Conservation (phyloP, 2,329 filamentous ascomycete genomes). For the Pseudopyricularia javanii region DNA sequence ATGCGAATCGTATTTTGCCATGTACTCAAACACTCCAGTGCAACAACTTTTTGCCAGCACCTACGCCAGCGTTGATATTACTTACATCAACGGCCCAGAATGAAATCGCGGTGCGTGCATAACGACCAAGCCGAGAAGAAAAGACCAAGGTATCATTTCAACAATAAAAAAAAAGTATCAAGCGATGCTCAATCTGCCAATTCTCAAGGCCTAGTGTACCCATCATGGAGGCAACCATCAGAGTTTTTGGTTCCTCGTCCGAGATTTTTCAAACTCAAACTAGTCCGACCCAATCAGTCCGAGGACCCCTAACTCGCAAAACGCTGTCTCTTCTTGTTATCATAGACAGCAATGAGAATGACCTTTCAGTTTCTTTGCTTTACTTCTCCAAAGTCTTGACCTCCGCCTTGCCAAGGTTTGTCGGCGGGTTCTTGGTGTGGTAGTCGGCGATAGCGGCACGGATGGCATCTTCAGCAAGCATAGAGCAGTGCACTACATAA, state of each 20-base stretch:
- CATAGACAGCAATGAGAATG: neutral
- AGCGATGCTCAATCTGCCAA: neutral
- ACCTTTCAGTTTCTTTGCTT: neutral
- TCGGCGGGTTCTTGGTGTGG: slow-evolving; percentile 78
- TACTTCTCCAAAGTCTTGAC: slow-evolving; percentile 2
- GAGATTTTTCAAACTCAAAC: neutral
- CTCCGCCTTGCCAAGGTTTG: slow-evolving; percentile 43
- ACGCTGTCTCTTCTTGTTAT: too few species aligned
- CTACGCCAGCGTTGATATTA: too few species aligned
- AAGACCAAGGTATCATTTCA: neutral
- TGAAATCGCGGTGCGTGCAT: too few species aligned
- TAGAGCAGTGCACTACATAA: slow-evolving; percentile 67
- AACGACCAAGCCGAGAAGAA: neutral
- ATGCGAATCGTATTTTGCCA: too few species aligned
- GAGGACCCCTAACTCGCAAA: neutral
- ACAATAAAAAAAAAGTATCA: neutral
- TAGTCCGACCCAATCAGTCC: neutral
- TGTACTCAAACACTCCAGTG: too few species aligned
- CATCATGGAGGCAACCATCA: neutral
- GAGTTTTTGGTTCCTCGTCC: neutral
- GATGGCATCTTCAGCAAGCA: slow-evolving; percentile 87
- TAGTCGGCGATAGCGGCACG: slow-evolving; percentile 86
- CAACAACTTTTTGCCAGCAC: too few species aligned
- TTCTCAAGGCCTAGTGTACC: neutral
- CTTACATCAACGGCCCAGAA: too few species aligned